Conservation (phyloP, 208 protist species). For the Trichomonas tenax region DNA sequence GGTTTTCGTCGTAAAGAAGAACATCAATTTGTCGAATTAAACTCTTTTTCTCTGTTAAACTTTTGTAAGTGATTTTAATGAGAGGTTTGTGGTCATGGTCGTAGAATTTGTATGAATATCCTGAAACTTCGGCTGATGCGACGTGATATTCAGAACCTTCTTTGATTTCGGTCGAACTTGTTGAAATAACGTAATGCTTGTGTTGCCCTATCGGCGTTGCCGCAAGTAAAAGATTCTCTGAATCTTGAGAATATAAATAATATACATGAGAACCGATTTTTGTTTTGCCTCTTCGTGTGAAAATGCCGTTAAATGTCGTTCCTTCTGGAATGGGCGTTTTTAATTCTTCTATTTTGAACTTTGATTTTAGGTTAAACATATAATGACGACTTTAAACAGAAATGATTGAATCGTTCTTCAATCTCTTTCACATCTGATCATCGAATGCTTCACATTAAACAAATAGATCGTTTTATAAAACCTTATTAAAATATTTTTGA, state of each 20-base stretch:
- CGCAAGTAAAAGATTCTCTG: not conserved
- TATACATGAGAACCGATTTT: not conserved
- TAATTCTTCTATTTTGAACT: not conserved
- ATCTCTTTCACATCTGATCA: too few species aligned
- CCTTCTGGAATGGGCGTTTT: not conserved
- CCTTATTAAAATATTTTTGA: too few species aligned
- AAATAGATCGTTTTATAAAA: too few species aligned
- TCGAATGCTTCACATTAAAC: too few species aligned
- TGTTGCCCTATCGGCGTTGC: not conserved
- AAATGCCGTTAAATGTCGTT: not conserved
- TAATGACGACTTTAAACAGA: not conserved
- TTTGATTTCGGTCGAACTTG: not conserved
- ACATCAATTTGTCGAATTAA: not conserved
- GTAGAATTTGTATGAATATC: not conserved
- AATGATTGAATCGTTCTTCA: too few species aligned
- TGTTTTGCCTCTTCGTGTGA: not conserved
- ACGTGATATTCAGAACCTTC: not conserved
- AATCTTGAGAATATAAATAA: not conserved
- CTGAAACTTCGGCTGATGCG: not conserved
- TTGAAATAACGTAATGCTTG: not conserved
- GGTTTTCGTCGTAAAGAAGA: not conserved
- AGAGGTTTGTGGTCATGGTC: not conserved
- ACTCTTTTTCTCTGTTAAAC: not conserved
- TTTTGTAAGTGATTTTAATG: not conserved
- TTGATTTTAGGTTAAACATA: not conserved